Percentiles rank a stretch among this genome's conserved stretches.
phyloP scores from a whole-genome alignment of 1,284 basidiomycete genomes.

The Cutaneotrichosporon arboriforme region DNA sequence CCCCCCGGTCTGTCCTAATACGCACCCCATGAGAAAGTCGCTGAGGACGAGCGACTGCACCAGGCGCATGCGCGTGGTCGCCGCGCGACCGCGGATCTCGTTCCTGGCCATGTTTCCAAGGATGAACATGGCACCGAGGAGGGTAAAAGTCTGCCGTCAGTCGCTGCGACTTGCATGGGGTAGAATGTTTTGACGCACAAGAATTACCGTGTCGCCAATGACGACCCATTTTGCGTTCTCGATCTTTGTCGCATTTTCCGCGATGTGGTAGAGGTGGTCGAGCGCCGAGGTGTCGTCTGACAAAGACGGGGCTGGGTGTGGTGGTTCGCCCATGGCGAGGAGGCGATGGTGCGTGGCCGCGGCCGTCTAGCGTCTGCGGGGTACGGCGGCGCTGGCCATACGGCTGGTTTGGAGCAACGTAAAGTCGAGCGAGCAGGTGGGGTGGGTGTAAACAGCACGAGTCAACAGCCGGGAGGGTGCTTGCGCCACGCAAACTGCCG shows the following conservation, averaged over 20 bases:
- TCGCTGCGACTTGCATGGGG: not conserved
- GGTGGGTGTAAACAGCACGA: no score
- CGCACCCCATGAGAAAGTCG: conserved; percentile 43
- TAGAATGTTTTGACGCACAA: conserved; percentile 23
- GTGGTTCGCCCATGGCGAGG: not conserved
- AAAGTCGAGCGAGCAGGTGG: no score
- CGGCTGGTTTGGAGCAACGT: no score
- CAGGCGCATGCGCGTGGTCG: conserved; percentile 43
- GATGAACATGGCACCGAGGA: conserved; percentile 35
- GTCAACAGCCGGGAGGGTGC: no score
- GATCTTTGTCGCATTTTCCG: conserved; percentile 6
- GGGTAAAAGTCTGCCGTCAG: conserved; percentile 26
- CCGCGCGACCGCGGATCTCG: conserved; percentile 34
- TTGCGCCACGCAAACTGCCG: no score
- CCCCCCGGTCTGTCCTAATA: conserved; percentile 5
- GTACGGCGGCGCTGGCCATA: no score
- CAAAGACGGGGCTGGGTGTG: not conserved
- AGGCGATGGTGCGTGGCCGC: no score
- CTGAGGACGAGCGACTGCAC: conserved; percentile 45
- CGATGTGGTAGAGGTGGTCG: conserved; percentile 10
- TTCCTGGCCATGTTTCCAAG: conserved; percentile 31
- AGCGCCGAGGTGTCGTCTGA: not conserved
- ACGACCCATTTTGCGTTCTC: conserved; percentile 35
- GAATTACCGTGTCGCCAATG: conserved; percentile 39
- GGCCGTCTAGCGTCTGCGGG: no score